Percentiles rank a stretch among this genome's conserved stretches.
phyloP scores from a whole-genome alignment of 2,329 filamentous ascomycete species.

The Akanthomyces uredinophilus region DNA sequence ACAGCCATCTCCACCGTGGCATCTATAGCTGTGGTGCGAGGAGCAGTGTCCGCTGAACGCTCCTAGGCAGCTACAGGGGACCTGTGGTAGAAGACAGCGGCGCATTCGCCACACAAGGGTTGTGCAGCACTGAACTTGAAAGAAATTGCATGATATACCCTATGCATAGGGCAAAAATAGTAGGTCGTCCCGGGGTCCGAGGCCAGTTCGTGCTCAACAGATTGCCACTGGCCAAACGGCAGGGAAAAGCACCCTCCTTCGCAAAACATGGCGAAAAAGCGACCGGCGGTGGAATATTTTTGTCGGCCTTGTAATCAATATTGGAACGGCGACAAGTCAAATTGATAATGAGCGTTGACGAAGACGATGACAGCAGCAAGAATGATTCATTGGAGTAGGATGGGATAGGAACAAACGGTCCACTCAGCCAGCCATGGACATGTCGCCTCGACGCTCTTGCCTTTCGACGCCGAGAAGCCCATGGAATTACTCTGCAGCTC shows the following conservation, averaged over 20 bases:
- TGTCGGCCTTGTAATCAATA: not conserved
- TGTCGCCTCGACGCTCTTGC: not conserved
- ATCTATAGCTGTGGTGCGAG: conserved; percentile 5
- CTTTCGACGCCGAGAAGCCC: not conserved
- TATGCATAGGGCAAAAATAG: conserved; percentile 29
- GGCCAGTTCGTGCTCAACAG: conserved; percentile 20
- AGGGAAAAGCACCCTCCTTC: conserved; percentile 22
- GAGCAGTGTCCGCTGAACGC: conserved; percentile 17
- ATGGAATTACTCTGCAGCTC: not conserved
- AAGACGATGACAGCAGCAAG: not conserved
- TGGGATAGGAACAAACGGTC: not conserved
- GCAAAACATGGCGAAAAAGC: conserved; percentile 20
- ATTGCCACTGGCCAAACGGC: not conserved
- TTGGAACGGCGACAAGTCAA: not conserved
- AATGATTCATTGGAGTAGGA: not conserved
- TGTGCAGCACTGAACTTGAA: conserved; percentile 17
- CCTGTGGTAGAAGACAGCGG: conserved; percentile 24
- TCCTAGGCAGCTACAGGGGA: conserved; percentile 20
- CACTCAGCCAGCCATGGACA: not conserved
- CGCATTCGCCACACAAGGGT: conserved; percentile 31
- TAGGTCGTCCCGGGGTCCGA: conserved; percentile 21
- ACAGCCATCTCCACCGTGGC: not conserved
- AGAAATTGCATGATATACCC: conserved; percentile 24
- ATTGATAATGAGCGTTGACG: not conserved
- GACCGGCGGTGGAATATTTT: not conserved